These are phyloP conservation scores for Aspergillus sp. DNA, from an alignment of 2,329 filamentous ascomycete species.

Conservation along the genomic window DNA sequence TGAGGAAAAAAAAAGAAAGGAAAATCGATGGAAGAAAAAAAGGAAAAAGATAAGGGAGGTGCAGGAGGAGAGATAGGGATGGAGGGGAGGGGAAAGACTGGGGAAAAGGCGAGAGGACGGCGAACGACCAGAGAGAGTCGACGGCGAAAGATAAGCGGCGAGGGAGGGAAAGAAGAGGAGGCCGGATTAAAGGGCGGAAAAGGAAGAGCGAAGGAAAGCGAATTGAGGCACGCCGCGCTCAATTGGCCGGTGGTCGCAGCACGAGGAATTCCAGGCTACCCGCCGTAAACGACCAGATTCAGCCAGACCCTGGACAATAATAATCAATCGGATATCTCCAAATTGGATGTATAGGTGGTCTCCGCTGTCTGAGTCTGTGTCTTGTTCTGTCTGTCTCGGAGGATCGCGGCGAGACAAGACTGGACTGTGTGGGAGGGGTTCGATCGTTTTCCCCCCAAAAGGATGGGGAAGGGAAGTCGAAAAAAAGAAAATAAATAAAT, in stretches of 20 bases:
- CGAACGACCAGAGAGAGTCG: neutral
- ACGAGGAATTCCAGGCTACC: constrained; percentile 34
- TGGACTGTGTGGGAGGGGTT: neutral
- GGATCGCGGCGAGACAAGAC: too few species aligned
- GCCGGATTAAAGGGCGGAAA: neutral
- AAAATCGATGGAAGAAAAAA: constrained; percentile 9
- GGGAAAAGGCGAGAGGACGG: neutral
- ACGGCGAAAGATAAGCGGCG: neutral
- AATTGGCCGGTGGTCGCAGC: constrained; percentile 9
- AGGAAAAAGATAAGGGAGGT: constrained; percentile 5
- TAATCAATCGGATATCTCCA: constrained; percentile 1
- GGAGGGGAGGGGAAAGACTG: constrained; percentile 6
- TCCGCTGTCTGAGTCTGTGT: too few species aligned
- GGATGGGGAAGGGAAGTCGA: too few species aligned
- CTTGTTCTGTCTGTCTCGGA: too few species aligned
- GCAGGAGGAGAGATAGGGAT: neutral
- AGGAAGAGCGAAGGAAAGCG: neutral
- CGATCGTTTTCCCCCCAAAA: neutral
- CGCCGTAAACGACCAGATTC: constrained; percentile 36
- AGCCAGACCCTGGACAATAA: constrained; percentile 5
- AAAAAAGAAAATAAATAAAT: neutral
- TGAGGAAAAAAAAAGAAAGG: neutral
- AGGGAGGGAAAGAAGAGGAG: constrained; percentile 1
- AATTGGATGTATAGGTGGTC: too few species aligned
- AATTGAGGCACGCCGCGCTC: neutral